Evolutionary conservation across 2,329 filamentous ascomycete genomes (phyloP).

Genomic region (Botrytis porri): DNA sequence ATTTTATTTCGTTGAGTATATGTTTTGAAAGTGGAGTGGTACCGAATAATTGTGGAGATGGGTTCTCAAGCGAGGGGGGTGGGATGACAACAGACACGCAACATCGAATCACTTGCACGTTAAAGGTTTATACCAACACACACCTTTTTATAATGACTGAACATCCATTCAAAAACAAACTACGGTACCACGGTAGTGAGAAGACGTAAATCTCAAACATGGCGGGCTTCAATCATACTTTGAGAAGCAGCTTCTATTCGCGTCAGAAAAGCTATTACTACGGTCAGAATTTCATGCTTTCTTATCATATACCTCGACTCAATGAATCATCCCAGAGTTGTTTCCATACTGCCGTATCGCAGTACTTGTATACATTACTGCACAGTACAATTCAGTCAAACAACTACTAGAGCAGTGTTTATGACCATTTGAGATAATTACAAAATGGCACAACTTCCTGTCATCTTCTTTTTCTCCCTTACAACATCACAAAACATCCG

Average conservation of each 20-base stretch:
- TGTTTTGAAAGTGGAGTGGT: background rate
- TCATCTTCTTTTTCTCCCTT: background rate
- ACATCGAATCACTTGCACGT: background rate
- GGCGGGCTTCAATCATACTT: background rate
- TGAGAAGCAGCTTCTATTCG: too few species aligned
- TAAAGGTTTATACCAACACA: background rate
- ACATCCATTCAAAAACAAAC: background rate
- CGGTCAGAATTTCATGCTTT: background rate
- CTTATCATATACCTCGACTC: too few species aligned
- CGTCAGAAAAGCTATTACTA: background rate
- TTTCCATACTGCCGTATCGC: background rate
- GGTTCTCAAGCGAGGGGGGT: background rate
- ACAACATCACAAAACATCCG: too few species aligned
- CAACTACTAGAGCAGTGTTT: background rate
- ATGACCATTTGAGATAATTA: background rate
- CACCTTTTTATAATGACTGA: background rate
- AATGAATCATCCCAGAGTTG: background rate
- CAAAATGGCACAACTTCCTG: background rate
- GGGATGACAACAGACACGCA: background rate
- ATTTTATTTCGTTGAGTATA: fast-evolving
- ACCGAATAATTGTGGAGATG: background rate
- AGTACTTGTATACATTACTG: background rate
- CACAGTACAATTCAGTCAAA: background rate
- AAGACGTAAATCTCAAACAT: background rate
- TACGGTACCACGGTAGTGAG: background rate